Evolutionary conservation across 2,329 filamentous ascomycete genomes (phyloP), one percentile per base, ranked within the genome.

Genomic region (Sphaceloma murrayae): DNA sequence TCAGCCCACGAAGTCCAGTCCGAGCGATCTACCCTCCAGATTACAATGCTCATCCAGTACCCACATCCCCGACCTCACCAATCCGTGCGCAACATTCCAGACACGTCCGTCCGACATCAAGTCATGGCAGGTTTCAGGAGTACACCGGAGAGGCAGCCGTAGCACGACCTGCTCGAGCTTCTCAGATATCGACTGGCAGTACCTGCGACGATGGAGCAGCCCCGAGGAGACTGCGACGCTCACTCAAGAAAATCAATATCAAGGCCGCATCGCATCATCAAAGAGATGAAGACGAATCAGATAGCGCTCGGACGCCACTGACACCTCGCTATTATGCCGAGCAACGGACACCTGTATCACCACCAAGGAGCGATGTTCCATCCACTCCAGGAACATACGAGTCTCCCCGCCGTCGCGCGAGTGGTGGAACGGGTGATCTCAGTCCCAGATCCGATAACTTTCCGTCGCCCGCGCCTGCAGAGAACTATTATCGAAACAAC

Each of bases 171-270:
- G 22, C 36, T 29, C 36, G 36, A 26, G 36, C 36, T 14, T 40
- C 36, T 13, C 36, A 40, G 14, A 19, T 40, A 6, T 40, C 36
- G n/a, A 30, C 36, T 13, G 17, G 36, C 13, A 40, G n/a, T 11
- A 13, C 14, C 10, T 26, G 48, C 3, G 26, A 22, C 5, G 38
- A 42, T n/a, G 44, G 51, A 52, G 55, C 3, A 56, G 58, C 49
- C 61, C 67, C 51, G 65, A 54, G 52, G 34, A 56, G 55, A 39
- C 24, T 54, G 14, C 49, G 53, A 19, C 57, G 56, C 34, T 52
- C 69, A 36, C 59, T 77, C 34, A 71, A 72, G 43, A 74, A 74
- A 48, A 62, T 78, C 27, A 68, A 70, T 47, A 79, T 80, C 52
- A 76, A 73, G 14, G 67, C 71, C 5, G 74, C 75, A 1, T 60